These are phyloP conservation scores for Auriscalpium microsporum DNA, from an alignment of 768 basidiomycete genomes.

Conservation along the genomic window DNA sequence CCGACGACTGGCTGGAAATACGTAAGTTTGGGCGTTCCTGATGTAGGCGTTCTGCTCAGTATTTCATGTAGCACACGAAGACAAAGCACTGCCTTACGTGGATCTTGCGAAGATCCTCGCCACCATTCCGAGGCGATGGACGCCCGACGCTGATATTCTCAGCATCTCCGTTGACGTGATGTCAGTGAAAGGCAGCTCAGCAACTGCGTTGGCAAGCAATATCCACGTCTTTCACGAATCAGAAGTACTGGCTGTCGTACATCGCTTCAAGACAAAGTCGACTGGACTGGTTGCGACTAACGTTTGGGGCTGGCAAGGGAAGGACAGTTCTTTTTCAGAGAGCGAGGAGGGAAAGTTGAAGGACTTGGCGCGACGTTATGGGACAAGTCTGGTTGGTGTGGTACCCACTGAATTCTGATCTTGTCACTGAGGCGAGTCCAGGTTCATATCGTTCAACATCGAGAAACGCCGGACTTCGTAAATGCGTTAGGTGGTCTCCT, in stretches of 20 bases:
- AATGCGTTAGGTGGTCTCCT: conserved; percentile 58
- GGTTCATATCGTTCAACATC: conserved; percentile 44
- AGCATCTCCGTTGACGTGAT: conserved; percentile 74
- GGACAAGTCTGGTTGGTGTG: conserved; percentile 49
- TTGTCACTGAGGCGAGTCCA: conserved; percentile 3
- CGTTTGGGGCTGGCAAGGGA: conserved; percentile 75
- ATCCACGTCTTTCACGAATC: conserved; percentile 61
- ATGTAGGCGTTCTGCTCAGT: neutral
- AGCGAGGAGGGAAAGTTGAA: conserved; percentile 57
- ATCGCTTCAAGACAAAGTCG: conserved; percentile 58
- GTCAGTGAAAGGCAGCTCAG: conserved; percentile 43
- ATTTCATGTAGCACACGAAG: conserved; percentile 18
- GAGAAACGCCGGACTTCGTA: conserved; percentile 58
- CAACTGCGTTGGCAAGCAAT: conserved; percentile 37
- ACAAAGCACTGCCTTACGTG: conserved; percentile 38
- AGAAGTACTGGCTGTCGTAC: conserved; percentile 60
- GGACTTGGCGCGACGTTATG: conserved; percentile 68
- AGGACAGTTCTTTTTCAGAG: conserved; percentile 41
- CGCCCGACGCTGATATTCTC: conserved; percentile 28
- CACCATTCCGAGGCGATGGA: conserved; percentile 17
- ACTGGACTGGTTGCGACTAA: conserved; percentile 58
- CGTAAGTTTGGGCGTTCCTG: conserved; percentile 19
- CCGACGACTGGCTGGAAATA: conserved; percentile 21
- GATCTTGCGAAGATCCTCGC: conserved; percentile 41
- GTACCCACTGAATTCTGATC: neutral